phyloP scores from a whole-genome alignment of 1,139 yeast genomes.

The Candida dubliniensis region DNA sequence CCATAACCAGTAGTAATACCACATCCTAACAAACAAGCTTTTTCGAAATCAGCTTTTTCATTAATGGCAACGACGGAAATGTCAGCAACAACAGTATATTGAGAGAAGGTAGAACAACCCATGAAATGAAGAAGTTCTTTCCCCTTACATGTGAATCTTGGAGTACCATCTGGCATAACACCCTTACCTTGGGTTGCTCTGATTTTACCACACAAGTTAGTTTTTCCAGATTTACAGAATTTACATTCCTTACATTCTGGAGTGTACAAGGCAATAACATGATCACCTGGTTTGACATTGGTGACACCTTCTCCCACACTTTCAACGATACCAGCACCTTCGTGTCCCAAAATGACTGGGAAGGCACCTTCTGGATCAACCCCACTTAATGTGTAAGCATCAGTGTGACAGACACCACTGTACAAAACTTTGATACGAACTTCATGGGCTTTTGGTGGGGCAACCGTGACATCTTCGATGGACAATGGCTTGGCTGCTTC shows the following conservation, averaged over 20 bases:
- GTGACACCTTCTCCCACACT: constrained; percentile 91
- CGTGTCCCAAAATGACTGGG: constrained; percentile 92
- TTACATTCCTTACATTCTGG: constrained; percentile 96
- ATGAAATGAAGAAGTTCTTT: constrained; percentile 83
- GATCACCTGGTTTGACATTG: constrained; percentile 82
- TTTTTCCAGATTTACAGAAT: constrained; percentile 92
- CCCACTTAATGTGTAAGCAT: constrained; percentile 93
- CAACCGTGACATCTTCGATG: constrained; percentile 86
- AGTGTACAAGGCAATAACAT: constrained; percentile 88
- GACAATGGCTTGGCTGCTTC: constrained; percentile 84
- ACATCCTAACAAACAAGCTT: constrained; percentile 92
- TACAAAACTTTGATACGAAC: constrained; percentile 84
- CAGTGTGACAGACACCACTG: constrained; percentile 98
- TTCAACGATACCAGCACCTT: constrained; percentile 96
- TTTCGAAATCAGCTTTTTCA: constrained; percentile 78
- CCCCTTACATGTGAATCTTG: constrained; percentile 84
- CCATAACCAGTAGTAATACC: constrained; percentile 99
- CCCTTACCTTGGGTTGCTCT: constrained; percentile 53
- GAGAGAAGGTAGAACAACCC: constrained; percentile 97
- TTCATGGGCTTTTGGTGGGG: constrained; percentile 94
- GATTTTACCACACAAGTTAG: constrained; percentile 89
- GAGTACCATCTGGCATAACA: constrained; percentile 82
- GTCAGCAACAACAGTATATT: constrained; percentile 96
- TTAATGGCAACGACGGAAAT: constrained; percentile 95
- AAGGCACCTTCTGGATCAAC: constrained; percentile 95